Percentiles rank a stretch among this genome's conserved stretches.
Evolutionary conservation across 306 rosid species (phyloP).

Genomic region (Prunus dulcis): DNA sequence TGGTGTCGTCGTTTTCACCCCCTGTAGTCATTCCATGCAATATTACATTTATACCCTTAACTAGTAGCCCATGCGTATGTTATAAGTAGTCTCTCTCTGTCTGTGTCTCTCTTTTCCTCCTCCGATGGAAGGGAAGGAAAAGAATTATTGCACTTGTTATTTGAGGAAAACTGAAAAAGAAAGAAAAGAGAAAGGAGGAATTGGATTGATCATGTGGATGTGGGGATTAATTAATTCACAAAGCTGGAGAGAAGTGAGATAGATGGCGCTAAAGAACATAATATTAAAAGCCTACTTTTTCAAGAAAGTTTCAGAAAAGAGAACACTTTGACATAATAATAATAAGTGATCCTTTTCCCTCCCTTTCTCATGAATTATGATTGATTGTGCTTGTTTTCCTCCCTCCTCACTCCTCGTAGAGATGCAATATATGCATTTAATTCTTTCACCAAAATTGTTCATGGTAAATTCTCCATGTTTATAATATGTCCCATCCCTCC

Average conservation of each 20-base stretch:
- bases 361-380: neutral
- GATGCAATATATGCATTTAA: neutral
- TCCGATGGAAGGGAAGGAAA: too few relatives aligned
- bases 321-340: neutral
- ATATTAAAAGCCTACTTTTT: neutral
- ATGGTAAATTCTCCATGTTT: neutral
- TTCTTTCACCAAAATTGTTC: neutral
- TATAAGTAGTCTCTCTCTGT: too few relatives aligned
- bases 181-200: neutral
- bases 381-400: neutral
- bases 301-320: neutral
- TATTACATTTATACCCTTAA: too few relatives aligned
- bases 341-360: neutral
- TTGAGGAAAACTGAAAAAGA: neutral
- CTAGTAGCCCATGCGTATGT: too few relatives aligned
- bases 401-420: neutral
- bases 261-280: neutral
- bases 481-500: neutral
- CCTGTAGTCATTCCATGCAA: too few relatives aligned
- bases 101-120: too few relatives aligned
- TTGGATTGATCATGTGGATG: too few relatives aligned
- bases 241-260: neutral
- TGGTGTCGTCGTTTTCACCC: too few relatives aligned
- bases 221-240: neutral
- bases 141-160: neutral